phyloP scores from a whole-genome alignment of 2,329 filamentous ascomycete genomes.

The Fusarium austroafricanum region DNA sequence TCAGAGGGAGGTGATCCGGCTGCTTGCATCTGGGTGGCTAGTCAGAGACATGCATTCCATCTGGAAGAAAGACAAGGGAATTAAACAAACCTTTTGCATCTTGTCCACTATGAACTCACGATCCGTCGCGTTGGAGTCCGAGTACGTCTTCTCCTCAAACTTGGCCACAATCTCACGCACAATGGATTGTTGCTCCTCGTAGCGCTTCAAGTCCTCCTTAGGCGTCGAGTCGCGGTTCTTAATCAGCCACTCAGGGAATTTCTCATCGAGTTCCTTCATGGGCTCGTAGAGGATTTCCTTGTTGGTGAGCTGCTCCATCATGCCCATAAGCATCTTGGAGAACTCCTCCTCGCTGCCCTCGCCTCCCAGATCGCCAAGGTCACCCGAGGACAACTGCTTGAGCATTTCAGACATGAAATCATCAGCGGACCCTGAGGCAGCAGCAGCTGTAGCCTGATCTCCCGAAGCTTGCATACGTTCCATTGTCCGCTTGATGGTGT shows the following conservation, averaged over 20 bases:
- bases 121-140: conserved; percentile 83
- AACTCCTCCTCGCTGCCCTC: conserved; percentile 82
- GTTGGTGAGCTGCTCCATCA: conserved; percentile 99
- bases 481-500: conserved; percentile 94
- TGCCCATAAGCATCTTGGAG: conserved; percentile 92
- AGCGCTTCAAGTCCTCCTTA: conserved; percentile 80
- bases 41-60: conserved; percentile 3
- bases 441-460: conserved; percentile 83
- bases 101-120: conserved; percentile 94
- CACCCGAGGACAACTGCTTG: conserved; percentile 78
- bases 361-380: conserved; percentile 63
- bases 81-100: conserved; percentile 87
- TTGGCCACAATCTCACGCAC: conserved; percentile 88
- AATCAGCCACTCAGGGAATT: conserved; percentile 90
- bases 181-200: conserved; percentile 81
- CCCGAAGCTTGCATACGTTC: conserved; percentile 94
- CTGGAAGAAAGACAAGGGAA: not conserved
- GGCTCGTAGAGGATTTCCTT: conserved; percentile 99
- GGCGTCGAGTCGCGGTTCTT: conserved; percentile 76
- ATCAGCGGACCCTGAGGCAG: conserved; percentile 73
- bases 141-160: conserved; percentile 86
- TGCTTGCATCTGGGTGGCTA: conserved; percentile 84
- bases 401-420: conserved; percentile 93
- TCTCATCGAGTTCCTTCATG: conserved; percentile 95
- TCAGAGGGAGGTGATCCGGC: conserved; percentile 91